Conservation (phyloP, 2,329 filamentous ascomycete genomes). For the Colletotrichum spaethianum region DNA sequence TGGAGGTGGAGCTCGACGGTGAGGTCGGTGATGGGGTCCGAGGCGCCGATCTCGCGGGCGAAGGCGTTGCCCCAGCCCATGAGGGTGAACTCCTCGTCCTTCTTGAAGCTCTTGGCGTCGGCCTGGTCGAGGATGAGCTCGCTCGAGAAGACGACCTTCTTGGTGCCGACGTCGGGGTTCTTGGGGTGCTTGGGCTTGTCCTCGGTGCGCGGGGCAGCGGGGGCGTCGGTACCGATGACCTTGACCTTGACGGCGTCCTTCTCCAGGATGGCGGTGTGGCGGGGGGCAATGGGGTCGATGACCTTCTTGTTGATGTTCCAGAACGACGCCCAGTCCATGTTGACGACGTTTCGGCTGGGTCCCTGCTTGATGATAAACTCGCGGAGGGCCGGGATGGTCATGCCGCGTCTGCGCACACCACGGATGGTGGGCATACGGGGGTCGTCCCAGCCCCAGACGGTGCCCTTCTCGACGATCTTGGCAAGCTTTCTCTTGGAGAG, state of each 20-base stretch:
- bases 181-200: slow-evolving; percentile 92
- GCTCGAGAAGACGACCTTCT: slow-evolving; percentile 85
- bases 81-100: slow-evolving; percentile 92
- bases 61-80: slow-evolving; percentile 98
- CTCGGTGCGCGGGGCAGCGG: slow-evolving; percentile 73
- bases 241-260: slow-evolving; percentile 80
- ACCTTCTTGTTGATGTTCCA: slow-evolving; percentile 85
- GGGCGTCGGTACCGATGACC: slow-evolving; percentile 78
- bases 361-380: slow-evolving; percentile 91
- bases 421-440: slow-evolving; percentile 89
- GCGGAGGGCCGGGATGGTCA: slow-evolving; percentile 83
- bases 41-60: slow-evolving; percentile 75
- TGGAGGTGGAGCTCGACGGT: slow-evolving; percentile 90
- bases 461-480: slow-evolving; percentile 82
- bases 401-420: slow-evolving; percentile 82
- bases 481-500: slow-evolving; percentile 90
- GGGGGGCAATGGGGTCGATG: slow-evolving; percentile 82
- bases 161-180: slow-evolving; percentile 86
- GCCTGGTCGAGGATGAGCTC: slow-evolving; percentile 87
- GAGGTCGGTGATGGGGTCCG: slow-evolving; percentile 75
- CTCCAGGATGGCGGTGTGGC: slow-evolving; percentile 80
- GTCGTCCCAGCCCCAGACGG: slow-evolving; percentile 89
- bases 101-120: slow-evolving; percentile 85
- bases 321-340: slow-evolving; percentile 85
- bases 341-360: slow-evolving; percentile 85